Percentiles rank a stretch among this genome's conserved stretches.
Conservation (phyloP, 1,284 basidiomycete species). For the Ustilago lituana region DNA sequence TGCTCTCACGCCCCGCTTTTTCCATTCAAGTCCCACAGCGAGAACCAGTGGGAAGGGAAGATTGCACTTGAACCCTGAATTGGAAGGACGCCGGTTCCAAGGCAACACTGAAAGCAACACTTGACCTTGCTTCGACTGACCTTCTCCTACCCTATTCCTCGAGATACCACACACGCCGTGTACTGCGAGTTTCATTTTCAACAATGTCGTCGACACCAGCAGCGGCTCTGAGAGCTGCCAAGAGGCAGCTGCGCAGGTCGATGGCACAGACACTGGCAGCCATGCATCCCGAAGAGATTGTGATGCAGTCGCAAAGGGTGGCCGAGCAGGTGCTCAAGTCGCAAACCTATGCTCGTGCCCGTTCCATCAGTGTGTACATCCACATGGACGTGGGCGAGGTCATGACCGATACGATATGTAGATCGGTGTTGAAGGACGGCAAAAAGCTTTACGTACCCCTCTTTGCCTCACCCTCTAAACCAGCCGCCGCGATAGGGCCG, state of each 20-base stretch:
- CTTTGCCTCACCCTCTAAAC: conserved; percentile 59
- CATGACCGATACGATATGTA: conserved; percentile 66
- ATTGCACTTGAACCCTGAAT: conserved; percentile 5
- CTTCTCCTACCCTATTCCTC: too few species aligned
- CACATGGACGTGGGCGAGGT: conserved; percentile 67
- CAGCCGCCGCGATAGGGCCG: conserved; percentile 26
- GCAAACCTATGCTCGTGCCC: conserved; percentile 57
- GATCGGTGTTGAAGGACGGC: conserved; percentile 56
- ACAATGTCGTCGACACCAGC: conserved; percentile 20
- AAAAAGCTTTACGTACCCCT: conserved; percentile 68
- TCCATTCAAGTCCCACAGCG: neutral
- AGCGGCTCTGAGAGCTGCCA: conserved; percentile 43
- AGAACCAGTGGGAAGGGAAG: neutral
- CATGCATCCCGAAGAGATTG: conserved; percentile 31
- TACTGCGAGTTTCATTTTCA: too few species aligned
- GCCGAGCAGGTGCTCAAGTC: conserved; percentile 60
- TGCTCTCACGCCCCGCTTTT: conserved; percentile 3
- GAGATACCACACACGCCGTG: too few species aligned
- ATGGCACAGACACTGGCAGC: conserved; percentile 48
- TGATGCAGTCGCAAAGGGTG: conserved; percentile 38
- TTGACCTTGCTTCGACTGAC: too few species aligned
- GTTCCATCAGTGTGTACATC: conserved; percentile 66
- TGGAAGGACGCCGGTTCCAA: neutral
- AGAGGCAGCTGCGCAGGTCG: conserved; percentile 57
- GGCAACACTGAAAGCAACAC: conserved; percentile 1